Base-by-base conservation (phyloP, 129 eudicot genomes). In the Helichrysum umbraculigerum region DNA sequence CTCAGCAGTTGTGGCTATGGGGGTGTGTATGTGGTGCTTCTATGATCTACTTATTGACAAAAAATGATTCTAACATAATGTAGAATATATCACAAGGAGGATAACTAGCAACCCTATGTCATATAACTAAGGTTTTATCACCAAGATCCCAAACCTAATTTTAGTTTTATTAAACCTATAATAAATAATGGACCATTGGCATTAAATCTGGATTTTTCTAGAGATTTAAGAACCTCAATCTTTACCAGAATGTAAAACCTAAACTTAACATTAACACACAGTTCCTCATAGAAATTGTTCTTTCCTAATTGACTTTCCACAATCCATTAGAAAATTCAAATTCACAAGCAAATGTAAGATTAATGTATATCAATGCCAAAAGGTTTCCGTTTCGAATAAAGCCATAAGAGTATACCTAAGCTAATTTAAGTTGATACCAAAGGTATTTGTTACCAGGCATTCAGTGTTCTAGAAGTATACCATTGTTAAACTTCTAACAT, bases 11-110 rank as follows among this genome's bases (percentile, higher is more conserved):
- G 41, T 35, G 41, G 41, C 41, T 35, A 35, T 6, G 9, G 41
- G 41, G 41, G 41, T 35, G 41, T 35, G 32, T 29, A 70, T 34
- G 20, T n/a, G 41, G 32, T 74, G 78, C n/a, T 42, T 74, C 25
- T 61, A 74, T 17, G 62, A 60, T 74, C 78, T 30, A 61, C 54
- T 57, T 57, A 57, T 14, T 56, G 63, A 47, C 63, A 30, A 41
- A 60, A 56, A 25, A 28, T 21, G 17, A 33, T 28, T 62, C 51
- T 19, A 47, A n/a, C 14, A 65, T 14, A 30, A 32, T 29, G 19
- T 14, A 75, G 29, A 29, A 75, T 11, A 50, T 50, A 41, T 41
- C 47, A 9, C 54, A 32, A 51, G 20, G 20, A 64, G 72, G 65
- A 73, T 64, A 63, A 76, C 6, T 51, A 28, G 28, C 56, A 50